phyloP scores from a whole-genome alignment of 2,329 filamentous ascomycete species.

The Fusarium fujikuroi region DNA sequence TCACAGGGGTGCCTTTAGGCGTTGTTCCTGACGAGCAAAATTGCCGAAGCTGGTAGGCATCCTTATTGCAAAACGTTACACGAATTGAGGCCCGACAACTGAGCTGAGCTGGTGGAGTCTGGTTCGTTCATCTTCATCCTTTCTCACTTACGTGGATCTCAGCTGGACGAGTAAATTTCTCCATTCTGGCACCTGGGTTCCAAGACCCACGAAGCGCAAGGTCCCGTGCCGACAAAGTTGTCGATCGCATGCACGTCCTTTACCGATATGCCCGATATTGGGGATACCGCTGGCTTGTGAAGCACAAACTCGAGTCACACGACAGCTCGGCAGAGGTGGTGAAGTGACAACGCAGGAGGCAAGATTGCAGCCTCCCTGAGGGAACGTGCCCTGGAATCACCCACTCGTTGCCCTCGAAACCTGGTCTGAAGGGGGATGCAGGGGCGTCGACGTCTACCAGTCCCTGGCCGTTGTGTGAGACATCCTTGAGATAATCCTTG shows the following conservation, averaged over 20 bases:
- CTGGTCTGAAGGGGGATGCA: conserved; percentile 26
- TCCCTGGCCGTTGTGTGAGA: conserved; percentile 26
- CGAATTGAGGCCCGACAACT: neutral
- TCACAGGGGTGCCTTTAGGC: conserved; percentile 22
- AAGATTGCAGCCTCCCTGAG: conserved; percentile 25
- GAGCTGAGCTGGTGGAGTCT: conserved; percentile 1
- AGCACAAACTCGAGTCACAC: conserved; percentile 6
- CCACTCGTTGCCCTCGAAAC: conserved; percentile 26
- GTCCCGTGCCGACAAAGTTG: conserved; percentile 18
- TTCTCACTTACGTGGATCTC: conserved; percentile 31
- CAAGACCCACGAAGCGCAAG: conserved; percentile 3
- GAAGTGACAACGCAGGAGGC: conserved; percentile 21
- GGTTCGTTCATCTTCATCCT: conserved; percentile 3
- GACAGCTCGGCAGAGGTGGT: conserved; percentile 5
- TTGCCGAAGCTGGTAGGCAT: conserved; percentile 2
- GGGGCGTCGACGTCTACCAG: conserved; percentile 24
- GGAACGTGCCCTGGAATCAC: conserved; percentile 13
- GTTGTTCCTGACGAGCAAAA: neutral
- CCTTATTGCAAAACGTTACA: neutral
- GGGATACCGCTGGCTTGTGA: conserved; percentile 2
- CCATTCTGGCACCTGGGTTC: conserved; percentile 26
- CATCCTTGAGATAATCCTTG: conserved; percentile 27
- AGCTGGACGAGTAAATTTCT: conserved; percentile 9
- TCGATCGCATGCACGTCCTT: conserved; percentile 5
- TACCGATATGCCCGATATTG: neutral